Evolutionary conservation across 2,329 filamentous ascomycete species (phyloP).

Genomic region (Orbilia brochopaga): DNA sequence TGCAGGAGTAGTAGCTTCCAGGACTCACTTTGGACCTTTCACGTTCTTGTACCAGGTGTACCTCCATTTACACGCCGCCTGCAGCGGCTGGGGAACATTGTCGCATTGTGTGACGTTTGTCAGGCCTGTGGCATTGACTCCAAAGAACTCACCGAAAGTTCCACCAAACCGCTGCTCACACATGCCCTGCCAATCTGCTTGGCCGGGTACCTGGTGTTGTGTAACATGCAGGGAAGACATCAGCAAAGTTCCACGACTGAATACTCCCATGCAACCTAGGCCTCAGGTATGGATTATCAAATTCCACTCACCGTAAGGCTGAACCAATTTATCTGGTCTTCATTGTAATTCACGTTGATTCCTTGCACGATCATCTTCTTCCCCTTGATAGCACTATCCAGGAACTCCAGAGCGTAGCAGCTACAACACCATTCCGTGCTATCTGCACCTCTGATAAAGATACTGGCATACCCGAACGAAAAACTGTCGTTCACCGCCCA

Average conservation of each 20-base stretch:
- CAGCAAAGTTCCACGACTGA: not conserved
- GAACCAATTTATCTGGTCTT: slow-evolving; percentile 46
- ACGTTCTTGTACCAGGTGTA: slow-evolving; percentile 46
- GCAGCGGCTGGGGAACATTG: slow-evolving; percentile 21
- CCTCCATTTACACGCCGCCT: slow-evolving; percentile 38
- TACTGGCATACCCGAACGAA: slow-evolving; percentile 71
- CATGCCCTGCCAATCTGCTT: slow-evolving; percentile 38
- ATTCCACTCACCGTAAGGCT: slow-evolving; percentile 36
- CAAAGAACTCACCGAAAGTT: slow-evolving; percentile 46
- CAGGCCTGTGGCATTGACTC: slow-evolving; percentile 29
- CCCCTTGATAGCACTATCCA: slow-evolving; percentile 61
- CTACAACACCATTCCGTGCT: slow-evolving; percentile 70
- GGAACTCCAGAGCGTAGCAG: slow-evolving; percentile 69
- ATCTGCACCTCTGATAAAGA: slow-evolving; percentile 63
- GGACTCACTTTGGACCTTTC: slow-evolving; percentile 44
- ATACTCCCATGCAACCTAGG: no score
- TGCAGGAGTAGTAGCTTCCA: not conserved
- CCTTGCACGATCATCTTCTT: slow-evolving; percentile 72
- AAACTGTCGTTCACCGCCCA: slow-evolving; percentile 67
- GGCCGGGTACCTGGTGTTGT: slow-evolving; percentile 33
- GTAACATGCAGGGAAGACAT: not conserved
- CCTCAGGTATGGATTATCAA: no score
- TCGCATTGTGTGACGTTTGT: slow-evolving; percentile 43
- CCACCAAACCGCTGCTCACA: slow-evolving; percentile 38
- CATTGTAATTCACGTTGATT: slow-evolving; percentile 60